Conservation (phyloP, 768 basidiomycete species). For the Lactifluus volemus region DNA sequence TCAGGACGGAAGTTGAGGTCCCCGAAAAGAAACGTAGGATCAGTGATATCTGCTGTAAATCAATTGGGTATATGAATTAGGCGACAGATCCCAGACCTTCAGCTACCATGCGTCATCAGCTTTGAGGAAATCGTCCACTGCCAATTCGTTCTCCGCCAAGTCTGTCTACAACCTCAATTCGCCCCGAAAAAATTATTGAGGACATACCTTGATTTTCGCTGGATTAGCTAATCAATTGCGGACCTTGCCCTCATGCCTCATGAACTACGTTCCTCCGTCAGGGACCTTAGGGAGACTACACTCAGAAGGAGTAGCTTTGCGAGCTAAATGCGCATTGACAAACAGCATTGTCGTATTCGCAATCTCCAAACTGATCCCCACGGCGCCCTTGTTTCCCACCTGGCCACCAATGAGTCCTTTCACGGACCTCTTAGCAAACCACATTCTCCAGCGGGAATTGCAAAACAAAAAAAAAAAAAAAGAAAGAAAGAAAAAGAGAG, state of each 20-base stretch:
- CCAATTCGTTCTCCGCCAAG: conserved; percentile 50
- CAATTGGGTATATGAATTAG: not conserved
- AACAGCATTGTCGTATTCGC: conserved; percentile 80
- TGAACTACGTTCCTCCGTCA: conserved; percentile 42
- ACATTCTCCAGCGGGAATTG: no score
- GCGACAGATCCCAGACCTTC: conserved; percentile 45
- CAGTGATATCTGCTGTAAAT: conserved; percentile 56
- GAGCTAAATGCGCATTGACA: conserved; percentile 86
- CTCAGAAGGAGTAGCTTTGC: conserved; percentile 28
- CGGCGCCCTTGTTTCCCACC: conserved; percentile 88
- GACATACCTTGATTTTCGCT: conserved; percentile 72
- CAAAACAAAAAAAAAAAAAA: no score
- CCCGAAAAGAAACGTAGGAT: conserved; percentile 79
- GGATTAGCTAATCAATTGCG: conserved; percentile 79
- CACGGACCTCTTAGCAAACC: conserved; percentile 4
- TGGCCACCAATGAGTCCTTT: conserved; percentile 81
- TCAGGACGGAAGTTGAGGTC: conserved; percentile 90
- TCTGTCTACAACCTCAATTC: not conserved
- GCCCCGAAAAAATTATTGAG: not conserved
- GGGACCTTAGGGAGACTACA: not conserved
- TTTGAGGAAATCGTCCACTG: conserved; percentile 68
- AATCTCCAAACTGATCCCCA: conserved; percentile 82
- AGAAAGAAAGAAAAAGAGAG: no score
- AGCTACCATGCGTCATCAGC: conserved; percentile 52
- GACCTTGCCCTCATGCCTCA: conserved; percentile 61